These are phyloP conservation scores for Camellia oleifera DNA, from an alignment of 179 eudicot genomes.

Conservation along the genomic window DNA sequence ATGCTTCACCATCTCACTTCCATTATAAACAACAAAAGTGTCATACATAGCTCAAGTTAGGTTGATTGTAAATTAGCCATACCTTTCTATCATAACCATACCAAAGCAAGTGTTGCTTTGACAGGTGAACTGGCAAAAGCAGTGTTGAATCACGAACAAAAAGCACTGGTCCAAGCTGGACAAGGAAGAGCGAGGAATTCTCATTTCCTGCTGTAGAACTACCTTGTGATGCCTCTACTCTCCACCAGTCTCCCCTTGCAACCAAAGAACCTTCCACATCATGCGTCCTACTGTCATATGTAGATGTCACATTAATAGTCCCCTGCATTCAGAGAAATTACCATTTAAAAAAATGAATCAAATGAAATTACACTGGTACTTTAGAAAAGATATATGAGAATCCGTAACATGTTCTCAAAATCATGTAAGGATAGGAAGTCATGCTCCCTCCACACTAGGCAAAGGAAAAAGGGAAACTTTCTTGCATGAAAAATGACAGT, in stretches of 20 bases:
- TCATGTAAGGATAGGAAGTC: too few relatives aligned
- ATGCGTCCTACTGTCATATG: constrained; percentile 78
- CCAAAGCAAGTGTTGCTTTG: constrained; percentile 97
- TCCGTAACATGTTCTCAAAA: not conserved
- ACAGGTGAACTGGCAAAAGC: constrained; percentile 85
- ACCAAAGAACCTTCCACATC: constrained; percentile 75
- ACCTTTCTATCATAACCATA: constrained; percentile 99
- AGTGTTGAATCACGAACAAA: constrained; percentile 93
- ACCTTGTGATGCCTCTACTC: constrained; percentile 89
- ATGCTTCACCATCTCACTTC: constrained; percentile 1
- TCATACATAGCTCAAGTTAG: not conserved
- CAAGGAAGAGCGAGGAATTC: constrained; percentile 75
- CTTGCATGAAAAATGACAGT: too few relatives aligned
- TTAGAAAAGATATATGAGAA: not conserved
- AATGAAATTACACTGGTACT: not conserved
- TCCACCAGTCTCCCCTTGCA: constrained; percentile 93
- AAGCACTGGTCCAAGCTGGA: constrained; percentile 97
- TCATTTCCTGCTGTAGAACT: constrained; percentile 72
- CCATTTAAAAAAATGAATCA: not conserved
- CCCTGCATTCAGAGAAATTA: constrained; percentile 43
- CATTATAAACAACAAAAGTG: not conserved
- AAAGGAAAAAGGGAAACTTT: not conserved
- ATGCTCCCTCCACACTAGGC: not conserved
- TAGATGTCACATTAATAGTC: constrained; percentile 65
- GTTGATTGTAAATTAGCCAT: constrained; percentile 7